Conservation (phyloP, 78 protist genomes). For the Speleostelium caveatum region DNA sequence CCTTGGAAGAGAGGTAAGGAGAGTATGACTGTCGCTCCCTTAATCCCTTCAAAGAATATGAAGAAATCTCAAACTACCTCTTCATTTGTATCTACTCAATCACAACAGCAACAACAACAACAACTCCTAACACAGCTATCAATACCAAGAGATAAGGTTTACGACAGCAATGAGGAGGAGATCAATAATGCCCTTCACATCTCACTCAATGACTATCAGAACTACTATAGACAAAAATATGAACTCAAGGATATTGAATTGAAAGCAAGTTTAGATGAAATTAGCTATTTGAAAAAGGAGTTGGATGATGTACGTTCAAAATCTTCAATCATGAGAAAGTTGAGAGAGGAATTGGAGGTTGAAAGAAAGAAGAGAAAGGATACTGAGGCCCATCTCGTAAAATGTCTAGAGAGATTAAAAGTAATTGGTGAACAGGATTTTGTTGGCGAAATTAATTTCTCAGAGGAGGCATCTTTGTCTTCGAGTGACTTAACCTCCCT, state of each 20-base stretch:
- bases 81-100: neutral
- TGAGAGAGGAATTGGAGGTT: slow-evolving; percentile 23
- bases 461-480: neutral
- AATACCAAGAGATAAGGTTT: neutral
- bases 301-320: slow-evolving; percentile 5
- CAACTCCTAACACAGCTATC: too few species aligned
- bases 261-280: slow-evolving; percentile 5
- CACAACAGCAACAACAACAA: too few species aligned
- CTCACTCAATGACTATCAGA: neutral
- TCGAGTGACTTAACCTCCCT: neutral
- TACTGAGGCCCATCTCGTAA: neutral
- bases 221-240: slow-evolving; percentile 3
- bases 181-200: neutral
- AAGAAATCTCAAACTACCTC: neutral
- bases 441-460: neutral
- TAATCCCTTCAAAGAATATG: neutral
- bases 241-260: slow-evolving; percentile 13
- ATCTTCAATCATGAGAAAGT: neutral
- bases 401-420: slow-evolving; percentile 26
- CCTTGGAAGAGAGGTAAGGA: slow-evolving; percentile 23
- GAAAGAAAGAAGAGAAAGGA: slow-evolving; percentile 18
- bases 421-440: neutral
- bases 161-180: neutral
- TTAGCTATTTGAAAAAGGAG: slow-evolving; percentile 15
- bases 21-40: neutral